Conservation (phyloP, 371 early-diverging fungal genomes). For the Mortierella polycephala region DNA sequence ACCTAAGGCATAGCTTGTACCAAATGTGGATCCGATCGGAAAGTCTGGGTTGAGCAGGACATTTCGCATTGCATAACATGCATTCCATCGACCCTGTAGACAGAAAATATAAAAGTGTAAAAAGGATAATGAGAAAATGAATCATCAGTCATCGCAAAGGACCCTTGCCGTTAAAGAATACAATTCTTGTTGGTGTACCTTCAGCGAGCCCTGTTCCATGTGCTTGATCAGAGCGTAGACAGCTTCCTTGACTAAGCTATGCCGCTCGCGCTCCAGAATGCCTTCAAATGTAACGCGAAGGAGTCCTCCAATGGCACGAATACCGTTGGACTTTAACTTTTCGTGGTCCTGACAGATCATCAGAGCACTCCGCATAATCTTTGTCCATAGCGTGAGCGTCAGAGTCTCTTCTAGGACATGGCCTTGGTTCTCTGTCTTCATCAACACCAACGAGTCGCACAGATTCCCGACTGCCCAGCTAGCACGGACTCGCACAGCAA, state of each 20-base stretch:
- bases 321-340: constrained; percentile 79
- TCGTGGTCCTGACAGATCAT: constrained; percentile 77
- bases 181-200: constrained; percentile 56
- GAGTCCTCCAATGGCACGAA: constrained; percentile 78
- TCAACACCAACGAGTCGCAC: constrained; percentile 70
- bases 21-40: constrained; percentile 65
- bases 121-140: too few relatives aligned
- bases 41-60: constrained; percentile 68
- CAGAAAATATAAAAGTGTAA: background rate
- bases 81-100: constrained; percentile 82
- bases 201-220: constrained; percentile 76
- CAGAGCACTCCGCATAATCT: constrained; percentile 62
- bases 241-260: constrained; percentile 65
- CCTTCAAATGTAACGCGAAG: constrained; percentile 65
- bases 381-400: constrained; percentile 57
- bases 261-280: constrained; percentile 61
- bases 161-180: background rate
- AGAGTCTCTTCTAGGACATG: constrained; percentile 44
- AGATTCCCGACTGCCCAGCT: constrained; percentile 85
- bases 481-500: constrained; percentile 72
- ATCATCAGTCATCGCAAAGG: too few relatives aligned
- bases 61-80: constrained; percentile 80
- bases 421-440: constrained; percentile 55
- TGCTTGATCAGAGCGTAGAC: constrained; percentile 71
- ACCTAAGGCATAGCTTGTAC: constrained; percentile 42